A percentile compares a stretch with the other conserved stretches of the same genome.
These are phyloP conservation scores for Pythium diclinum DNA, from an alignment of 352 stramenopile genomes.

Conservation along the genomic window DNA sequence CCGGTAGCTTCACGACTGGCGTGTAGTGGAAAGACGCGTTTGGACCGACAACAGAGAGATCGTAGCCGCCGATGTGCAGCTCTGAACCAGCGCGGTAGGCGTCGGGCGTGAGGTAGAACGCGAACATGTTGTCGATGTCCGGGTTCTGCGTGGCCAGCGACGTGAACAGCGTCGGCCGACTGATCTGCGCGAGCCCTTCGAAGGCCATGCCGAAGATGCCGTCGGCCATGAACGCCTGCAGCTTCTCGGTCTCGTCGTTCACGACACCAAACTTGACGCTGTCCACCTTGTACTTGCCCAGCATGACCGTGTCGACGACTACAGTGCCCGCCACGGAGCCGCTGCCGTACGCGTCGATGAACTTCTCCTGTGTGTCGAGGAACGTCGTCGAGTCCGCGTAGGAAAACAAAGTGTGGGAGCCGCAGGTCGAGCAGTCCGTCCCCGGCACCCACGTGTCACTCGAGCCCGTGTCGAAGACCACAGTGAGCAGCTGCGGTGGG, in stretches of 20 bases:
- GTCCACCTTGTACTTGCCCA: conserved; percentile 66
- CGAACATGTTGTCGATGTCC: conserved; percentile 83
- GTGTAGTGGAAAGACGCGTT: conserved; percentile 89
- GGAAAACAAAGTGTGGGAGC: conserved; percentile 58
- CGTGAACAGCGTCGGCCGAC: conserved; percentile 78
- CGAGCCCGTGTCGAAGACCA: conserved; percentile 82
- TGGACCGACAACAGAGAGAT: conserved; percentile 71
- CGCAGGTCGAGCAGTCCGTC: conserved; percentile 44
- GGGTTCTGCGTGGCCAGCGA: conserved; percentile 59
- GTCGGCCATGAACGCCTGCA: conserved; percentile 84
- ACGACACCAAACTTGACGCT: conserved; percentile 80
- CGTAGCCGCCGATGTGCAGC: conserved; percentile 81
- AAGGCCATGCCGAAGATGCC: conserved; percentile 87
- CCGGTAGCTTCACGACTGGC: conserved; percentile 76
- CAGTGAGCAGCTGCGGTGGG: conserved; percentile 54
- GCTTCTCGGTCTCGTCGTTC: conserved; percentile 57
- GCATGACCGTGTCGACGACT: conserved; percentile 64
- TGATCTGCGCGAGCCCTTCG: conserved; percentile 85
- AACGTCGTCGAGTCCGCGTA: conserved; percentile 56
- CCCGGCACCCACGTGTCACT: conserved; percentile 81
- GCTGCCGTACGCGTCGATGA: conserved; percentile 79
- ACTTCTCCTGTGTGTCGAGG: conserved; percentile 68
- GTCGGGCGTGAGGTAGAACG: conserved; percentile 83
- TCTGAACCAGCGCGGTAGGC: conserved; percentile 67
- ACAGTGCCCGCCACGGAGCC: conserved; percentile 77